Conservation (phyloP, 495 filamentous ascomycete genomes). For the Evansstolkia leycettana region DNA sequence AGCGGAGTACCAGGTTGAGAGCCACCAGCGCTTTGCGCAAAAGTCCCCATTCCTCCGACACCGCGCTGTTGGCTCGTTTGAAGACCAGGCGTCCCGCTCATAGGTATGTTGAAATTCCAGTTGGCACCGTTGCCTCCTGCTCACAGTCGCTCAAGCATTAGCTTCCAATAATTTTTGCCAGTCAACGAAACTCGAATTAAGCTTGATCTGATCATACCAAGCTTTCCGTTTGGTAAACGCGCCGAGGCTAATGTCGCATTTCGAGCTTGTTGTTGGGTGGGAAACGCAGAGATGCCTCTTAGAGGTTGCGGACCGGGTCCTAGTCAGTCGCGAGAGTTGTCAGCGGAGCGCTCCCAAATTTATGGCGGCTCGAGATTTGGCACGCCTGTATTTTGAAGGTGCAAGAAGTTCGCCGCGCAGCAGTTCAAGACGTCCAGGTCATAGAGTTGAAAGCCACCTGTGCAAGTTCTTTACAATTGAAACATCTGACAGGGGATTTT, state of each 20-base stretch:
- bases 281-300: slow-evolving; percentile 59
- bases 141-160: slow-evolving; percentile 1
- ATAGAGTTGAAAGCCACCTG: not conserved
- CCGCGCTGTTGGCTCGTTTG: slow-evolving; percentile 48
- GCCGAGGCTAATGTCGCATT: slow-evolving; percentile 43
- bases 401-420: not conserved
- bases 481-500: not conserved
- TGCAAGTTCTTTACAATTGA: not conserved
- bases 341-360: slow-evolving; percentile 7
- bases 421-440: not conserved
- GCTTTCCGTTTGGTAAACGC: slow-evolving; percentile 64
- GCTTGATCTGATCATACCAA: slow-evolving; percentile 42
- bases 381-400: not conserved
- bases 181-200: slow-evolving; percentile 3
- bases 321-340: slow-evolving; percentile 19
- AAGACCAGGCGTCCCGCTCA: slow-evolving; percentile 52
- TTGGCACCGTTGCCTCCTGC: slow-evolving; percentile 54
- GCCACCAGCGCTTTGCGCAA: slow-evolving; percentile 69
- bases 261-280: slow-evolving; percentile 52
- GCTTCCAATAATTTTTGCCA: too few species aligned
- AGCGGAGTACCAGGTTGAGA: slow-evolving; percentile 64
- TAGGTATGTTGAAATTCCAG: slow-evolving; percentile 68
- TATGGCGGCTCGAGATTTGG: too few species aligned
- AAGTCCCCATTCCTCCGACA: slow-evolving; percentile 51
- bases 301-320: slow-evolving; percentile 57